Evolutionary conservation across 495 filamentous ascomycete species (phyloP).

Genomic region (Baudoinia panamericana): DNA sequence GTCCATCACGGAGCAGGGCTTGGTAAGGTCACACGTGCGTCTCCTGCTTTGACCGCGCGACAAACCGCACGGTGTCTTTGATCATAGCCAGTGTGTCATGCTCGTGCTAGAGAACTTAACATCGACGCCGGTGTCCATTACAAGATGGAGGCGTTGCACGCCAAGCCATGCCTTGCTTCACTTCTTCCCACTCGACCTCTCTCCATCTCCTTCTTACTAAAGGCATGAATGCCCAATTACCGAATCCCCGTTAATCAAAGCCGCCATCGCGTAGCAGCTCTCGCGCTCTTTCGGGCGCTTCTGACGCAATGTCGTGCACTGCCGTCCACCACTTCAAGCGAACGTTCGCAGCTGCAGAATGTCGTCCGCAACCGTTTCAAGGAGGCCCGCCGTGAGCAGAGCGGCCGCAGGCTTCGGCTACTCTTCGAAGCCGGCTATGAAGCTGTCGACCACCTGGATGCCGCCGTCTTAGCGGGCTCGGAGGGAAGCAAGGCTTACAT

Average conservation of each 20-base stretch:
- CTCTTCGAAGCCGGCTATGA: conserved; percentile 46
- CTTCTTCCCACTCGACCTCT: no score
- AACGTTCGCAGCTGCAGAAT: conserved; percentile 32
- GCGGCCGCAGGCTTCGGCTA: conserved; percentile 22
- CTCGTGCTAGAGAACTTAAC: no score
- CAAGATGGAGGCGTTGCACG: no score
- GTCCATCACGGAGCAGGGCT: no score
- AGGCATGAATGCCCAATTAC: conserved; percentile 13
- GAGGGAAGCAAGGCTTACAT: conserved; percentile 16
- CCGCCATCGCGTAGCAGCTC: conserved; percentile 22
- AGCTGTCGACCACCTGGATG: conserved; percentile 28
- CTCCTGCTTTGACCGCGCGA: no score
- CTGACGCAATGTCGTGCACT: conserved; percentile 45
- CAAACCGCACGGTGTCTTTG: no score
- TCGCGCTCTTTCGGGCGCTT: conserved; percentile 62
- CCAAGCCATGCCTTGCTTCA: no score
- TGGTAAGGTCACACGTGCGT: no score
- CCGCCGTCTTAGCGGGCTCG: conserved; percentile 20
- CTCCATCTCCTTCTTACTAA: no score
- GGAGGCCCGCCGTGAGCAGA: conserved; percentile 40
- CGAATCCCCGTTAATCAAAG: conserved; percentile 12
- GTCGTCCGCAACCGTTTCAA: conserved; percentile 45
- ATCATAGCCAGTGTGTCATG: no score
- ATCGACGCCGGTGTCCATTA: no score
- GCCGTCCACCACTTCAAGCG: conserved; percentile 23